These are phyloP conservation scores for Flaveria trinervia DNA, from an alignment of 129 eudicot genomes.

Conservation along the genomic window DNA sequence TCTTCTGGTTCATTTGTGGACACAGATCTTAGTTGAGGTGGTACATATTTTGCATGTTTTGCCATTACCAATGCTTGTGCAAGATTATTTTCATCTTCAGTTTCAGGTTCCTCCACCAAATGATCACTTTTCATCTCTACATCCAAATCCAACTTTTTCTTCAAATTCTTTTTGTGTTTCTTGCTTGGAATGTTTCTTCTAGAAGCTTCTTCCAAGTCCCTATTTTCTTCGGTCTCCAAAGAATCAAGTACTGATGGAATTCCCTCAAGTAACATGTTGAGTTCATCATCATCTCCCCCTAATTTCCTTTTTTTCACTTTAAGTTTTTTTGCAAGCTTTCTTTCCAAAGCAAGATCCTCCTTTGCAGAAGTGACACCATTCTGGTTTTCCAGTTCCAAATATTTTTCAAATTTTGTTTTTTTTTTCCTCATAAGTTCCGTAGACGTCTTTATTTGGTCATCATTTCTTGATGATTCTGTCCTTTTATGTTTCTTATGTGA, in stretches of 20 bases:
- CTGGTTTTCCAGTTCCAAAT: conserved; percentile 41
- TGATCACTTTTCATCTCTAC: conserved; percentile 32
- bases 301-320: conserved; percentile 67
- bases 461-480: neutral
- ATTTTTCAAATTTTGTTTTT: conserved; percentile 62
- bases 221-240: conserved; percentile 29
- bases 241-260: conserved; percentile 51
- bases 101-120: conserved; percentile 30
- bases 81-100: conserved; percentile 27
- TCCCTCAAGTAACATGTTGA: conserved; percentile 64
- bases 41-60: conserved; percentile 55
- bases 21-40: conserved; percentile 74
- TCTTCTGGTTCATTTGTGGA: conserved; percentile 55
- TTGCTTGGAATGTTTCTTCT: conserved; percentile 22
- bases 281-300: conserved; percentile 56
- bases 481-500: too few relatives aligned
- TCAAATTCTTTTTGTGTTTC: conserved; percentile 37
- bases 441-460: conserved; percentile 12
- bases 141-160: conserved; percentile 33
- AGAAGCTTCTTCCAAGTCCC: conserved; percentile 21
- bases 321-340: conserved; percentile 62
- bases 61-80: conserved; percentile 23
- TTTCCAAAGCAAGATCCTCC: conserved; percentile 54
- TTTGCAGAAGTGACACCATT: conserved; percentile 38
- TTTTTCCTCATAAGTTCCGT: conserved; percentile 24